These are phyloP conservation scores for Neofusicoccum sp. DNA, from an alignment of 2,329 filamentous ascomycete species.

Conservation along the genomic window DNA sequence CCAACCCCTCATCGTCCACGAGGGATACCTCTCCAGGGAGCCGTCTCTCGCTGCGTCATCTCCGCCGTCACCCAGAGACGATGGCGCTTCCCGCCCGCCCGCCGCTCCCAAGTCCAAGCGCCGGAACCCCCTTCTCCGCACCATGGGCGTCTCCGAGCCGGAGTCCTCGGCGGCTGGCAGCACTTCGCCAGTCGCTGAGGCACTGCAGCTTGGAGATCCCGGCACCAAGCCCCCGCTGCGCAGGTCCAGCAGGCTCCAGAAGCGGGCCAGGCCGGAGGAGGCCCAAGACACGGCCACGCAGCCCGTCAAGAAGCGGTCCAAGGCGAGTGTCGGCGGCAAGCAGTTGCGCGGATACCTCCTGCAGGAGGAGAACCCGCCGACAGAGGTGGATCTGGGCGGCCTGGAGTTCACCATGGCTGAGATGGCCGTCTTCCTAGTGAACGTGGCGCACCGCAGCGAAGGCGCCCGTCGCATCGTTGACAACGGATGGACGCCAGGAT, in stretches of 20 bases:
- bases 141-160: no score
- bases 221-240: neutral
- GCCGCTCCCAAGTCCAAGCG: no score
- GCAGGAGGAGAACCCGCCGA: neutral
- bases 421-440: conserved; percentile 4
- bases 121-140: no score
- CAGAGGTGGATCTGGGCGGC: neutral
- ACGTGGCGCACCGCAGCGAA: neutral
- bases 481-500: neutral
- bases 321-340: no score
- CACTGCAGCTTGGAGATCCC: neutral
- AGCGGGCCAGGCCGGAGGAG: neutral
- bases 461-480: neutral
- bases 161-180: neutral
- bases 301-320: neutral
- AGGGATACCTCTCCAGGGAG: neutral
- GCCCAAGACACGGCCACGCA: neutral
- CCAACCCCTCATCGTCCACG: neutral
- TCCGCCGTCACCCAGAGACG: no score
- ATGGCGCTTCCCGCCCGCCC: no score
- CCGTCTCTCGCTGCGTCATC: no score
- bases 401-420: conserved; percentile 7
- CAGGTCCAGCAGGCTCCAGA: neutral
- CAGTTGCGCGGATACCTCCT: neutral
- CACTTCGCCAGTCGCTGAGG: neutral